Percentiles rank a stretch among this genome's conserved stretches.
phyloP scores from a whole-genome alignment of 1,284 basidiomycete genomes.

The Fomes fomentarius region DNA sequence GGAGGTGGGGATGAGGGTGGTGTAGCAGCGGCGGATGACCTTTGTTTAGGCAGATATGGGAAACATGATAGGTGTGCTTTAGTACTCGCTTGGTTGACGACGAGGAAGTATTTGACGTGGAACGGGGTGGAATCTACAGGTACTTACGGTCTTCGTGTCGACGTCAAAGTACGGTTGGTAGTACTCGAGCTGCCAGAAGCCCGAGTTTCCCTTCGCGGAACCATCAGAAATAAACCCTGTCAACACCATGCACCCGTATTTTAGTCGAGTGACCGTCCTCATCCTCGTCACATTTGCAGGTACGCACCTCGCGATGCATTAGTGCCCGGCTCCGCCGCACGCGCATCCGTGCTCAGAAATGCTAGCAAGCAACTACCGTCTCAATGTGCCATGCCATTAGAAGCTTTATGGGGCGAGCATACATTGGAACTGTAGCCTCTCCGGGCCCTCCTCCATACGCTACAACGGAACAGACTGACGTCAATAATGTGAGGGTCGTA shows the following conservation, averaged over 20 bases:
- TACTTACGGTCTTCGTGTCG: slow-evolving; percentile 68
- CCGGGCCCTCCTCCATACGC: slow-evolving; percentile 39
- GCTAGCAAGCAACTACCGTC: slow-evolving; percentile 18
- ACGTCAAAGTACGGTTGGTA: slow-evolving; percentile 84
- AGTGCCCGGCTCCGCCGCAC: slow-evolving; percentile 21
- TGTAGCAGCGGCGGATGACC: slow-evolving; percentile 74
- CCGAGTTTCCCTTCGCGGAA: slow-evolving; percentile 39
- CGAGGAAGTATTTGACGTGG: background rate
- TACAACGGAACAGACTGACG: slow-evolving; percentile 20
- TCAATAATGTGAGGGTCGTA: slow-evolving; percentile 21
- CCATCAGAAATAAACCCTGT: slow-evolving; percentile 46
- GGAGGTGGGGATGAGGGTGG: slow-evolving; percentile 68
- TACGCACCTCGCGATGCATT: slow-evolving; percentile 30
- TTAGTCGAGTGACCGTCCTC: background rate
- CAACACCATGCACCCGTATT: background rate
- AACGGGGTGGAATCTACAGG: background rate
- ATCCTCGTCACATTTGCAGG: background rate
- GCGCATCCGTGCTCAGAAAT: slow-evolving; percentile 33
- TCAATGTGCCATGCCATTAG: too few species aligned
- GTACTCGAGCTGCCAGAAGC: slow-evolving; percentile 79
- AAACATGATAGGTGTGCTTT: too few species aligned
- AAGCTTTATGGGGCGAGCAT: background rate
- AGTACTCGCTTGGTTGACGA: too few species aligned
- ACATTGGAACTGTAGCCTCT: slow-evolving; percentile 39
- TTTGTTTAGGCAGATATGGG: too few species aligned